phyloP scores from a whole-genome alignment of 164 flowering plant species.

The Vitis labrusca region DNA sequence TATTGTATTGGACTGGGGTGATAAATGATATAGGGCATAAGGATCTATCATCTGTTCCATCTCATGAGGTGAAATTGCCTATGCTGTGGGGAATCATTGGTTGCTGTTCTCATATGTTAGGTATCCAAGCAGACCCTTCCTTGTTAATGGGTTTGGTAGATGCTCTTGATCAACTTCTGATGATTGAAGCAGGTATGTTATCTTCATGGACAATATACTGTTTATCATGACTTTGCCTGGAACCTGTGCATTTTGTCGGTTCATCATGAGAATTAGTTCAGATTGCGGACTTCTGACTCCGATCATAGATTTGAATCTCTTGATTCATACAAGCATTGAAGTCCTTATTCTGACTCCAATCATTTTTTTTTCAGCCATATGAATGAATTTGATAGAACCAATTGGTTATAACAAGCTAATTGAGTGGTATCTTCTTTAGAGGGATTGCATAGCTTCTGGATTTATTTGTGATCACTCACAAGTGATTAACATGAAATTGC shows the following conservation, averaged over 20 bases:
- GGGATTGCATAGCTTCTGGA: neutral
- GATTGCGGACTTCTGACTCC: no score
- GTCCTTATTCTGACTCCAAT: no score
- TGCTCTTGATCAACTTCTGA: conserved; percentile 55
- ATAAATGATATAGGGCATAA: conserved; percentile 29
- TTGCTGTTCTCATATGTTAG: conserved; percentile 50
- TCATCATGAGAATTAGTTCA: neutral
- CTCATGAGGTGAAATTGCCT: conserved; percentile 46
- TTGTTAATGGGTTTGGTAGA: conserved; percentile 51
- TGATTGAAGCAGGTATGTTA: conserved; percentile 42
- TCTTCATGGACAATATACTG: neutral
- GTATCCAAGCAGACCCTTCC: conserved; percentile 29
- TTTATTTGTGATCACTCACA: no score
- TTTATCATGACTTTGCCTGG: no score
- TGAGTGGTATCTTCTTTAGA: neutral
- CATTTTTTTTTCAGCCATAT: neutral
- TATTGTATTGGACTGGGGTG: conserved; percentile 33
- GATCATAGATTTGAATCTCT: no score
- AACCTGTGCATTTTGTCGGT: neutral
- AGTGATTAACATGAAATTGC: conserved; percentile 4
- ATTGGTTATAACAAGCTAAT: neutral
- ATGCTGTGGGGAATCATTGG: conserved; percentile 65
- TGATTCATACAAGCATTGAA: no score
- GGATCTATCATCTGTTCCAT: conserved; percentile 18
- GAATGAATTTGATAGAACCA: neutral